Conservation (phyloP, 78 protist genomes). For the Dictyostelium firmibasis region DNA sequence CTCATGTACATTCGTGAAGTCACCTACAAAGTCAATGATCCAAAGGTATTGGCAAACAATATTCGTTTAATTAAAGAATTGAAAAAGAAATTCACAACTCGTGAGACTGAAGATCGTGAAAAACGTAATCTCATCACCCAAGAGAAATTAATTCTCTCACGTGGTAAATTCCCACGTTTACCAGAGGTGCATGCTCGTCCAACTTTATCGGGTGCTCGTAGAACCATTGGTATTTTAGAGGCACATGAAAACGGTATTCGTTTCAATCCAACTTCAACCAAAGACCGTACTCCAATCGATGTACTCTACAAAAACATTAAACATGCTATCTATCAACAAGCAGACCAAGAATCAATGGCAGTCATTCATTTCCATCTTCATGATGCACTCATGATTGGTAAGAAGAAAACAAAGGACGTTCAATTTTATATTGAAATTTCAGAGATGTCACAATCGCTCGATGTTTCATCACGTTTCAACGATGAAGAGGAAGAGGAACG, state of each 20-base stretch:
- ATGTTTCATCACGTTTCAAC: slow-evolving; percentile 53
- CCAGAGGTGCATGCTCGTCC: slow-evolving; percentile 88
- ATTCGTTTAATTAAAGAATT: slow-evolving; percentile 82
- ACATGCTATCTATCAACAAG: slow-evolving; percentile 96
- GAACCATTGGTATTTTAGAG: slow-evolving; percentile 88
- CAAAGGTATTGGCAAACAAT: slow-evolving; percentile 34
- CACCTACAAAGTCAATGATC: slow-evolving; percentile 72
- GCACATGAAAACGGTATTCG: slow-evolving; percentile 96
- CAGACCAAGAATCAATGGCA: slow-evolving; percentile 88
- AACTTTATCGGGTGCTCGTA: slow-evolving; percentile 63
- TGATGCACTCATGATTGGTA: slow-evolving; percentile 93
- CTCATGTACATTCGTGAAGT: slow-evolving; percentile 88
- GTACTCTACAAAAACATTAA: slow-evolving; percentile 91
- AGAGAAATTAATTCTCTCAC: slow-evolving; percentile 78
- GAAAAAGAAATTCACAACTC: slow-evolving; percentile 72
- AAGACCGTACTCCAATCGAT: slow-evolving; percentile 82
- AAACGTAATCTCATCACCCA: slow-evolving; percentile 83
- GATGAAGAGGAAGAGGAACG: slow-evolving; percentile 95
- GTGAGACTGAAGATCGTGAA: slow-evolving; percentile 63
- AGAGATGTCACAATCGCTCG: slow-evolving; percentile 63
- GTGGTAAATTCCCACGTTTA: slow-evolving; percentile 76
- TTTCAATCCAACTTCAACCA: slow-evolving; percentile 66
- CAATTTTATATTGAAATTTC: slow-evolving; percentile 94
- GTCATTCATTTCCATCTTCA: slow-evolving; percentile 95
- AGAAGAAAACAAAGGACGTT: slow-evolving; percentile 93